Evolutionary conservation across 176 grass and related monocot species (phyloP).

Genomic region (Aechmea fasciata): DNA sequence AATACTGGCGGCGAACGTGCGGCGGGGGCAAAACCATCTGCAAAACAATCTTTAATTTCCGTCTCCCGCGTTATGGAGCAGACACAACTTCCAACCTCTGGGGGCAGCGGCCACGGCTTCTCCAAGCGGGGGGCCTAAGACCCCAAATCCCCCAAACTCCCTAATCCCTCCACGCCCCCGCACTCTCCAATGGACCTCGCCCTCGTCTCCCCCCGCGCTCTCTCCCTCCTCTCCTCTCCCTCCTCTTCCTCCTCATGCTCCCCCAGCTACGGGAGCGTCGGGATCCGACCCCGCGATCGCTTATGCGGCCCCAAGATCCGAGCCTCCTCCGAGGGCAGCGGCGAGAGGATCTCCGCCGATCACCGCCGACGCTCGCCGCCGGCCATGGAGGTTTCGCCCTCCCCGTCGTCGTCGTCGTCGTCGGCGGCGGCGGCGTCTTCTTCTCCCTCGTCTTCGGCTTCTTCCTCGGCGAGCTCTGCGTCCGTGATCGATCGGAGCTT

Average conservation of each 20-base stretch:
- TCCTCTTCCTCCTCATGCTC: constrained; percentile 18
- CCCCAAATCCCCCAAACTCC: too few relatives aligned
- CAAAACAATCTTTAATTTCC: too few relatives aligned
- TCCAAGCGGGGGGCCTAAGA: too few relatives aligned
- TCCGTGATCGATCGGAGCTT: constrained; percentile 23
- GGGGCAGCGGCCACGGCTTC: too few relatives aligned
- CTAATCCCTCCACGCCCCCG: background rate
- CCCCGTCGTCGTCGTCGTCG: too few relatives aligned
- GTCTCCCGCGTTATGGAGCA: too few relatives aligned
- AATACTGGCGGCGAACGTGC: too few relatives aligned
- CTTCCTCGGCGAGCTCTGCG: background rate
- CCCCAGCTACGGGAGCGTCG: constrained; percentile 6
- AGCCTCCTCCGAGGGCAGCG: constrained; percentile 30
- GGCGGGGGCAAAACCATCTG: too few relatives aligned
- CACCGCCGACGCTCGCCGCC: constrained; percentile 15
- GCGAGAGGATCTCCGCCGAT: constrained; percentile 13
- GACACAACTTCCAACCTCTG: too few relatives aligned
- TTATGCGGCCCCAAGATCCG: constrained; percentile 12
- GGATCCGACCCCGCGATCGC: constrained; percentile 4
- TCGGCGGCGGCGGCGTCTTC: constrained; percentile 6
- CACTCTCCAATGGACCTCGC: constrained; percentile 32
- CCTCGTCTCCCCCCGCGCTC: constrained; percentile 13
- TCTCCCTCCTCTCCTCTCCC: constrained; percentile 5
- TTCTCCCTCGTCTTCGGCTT: constrained; percentile 8
- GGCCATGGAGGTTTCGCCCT: constrained; percentile 20